phyloP scores from a whole-genome alignment of 1,284 basidiomycete genomes.

The Cryptococcus maquisensis region DNA sequence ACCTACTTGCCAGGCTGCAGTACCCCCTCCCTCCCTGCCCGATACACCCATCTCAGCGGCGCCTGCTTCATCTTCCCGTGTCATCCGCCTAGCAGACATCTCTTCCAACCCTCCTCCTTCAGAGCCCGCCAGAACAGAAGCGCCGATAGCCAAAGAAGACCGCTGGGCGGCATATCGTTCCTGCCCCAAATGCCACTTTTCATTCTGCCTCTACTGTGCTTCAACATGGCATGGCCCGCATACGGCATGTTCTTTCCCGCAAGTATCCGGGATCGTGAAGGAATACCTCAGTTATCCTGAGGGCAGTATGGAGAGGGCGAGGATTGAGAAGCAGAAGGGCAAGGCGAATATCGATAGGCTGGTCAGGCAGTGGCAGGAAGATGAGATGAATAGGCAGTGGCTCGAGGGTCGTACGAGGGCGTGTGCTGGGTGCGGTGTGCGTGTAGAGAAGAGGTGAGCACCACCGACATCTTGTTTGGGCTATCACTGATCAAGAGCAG shows the following conservation, averaged over 20 bases:
- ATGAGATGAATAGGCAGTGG: conserved; percentile 43
- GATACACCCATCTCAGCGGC: background rate
- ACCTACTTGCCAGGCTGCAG: conserved; percentile 44
- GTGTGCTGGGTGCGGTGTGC: conserved; percentile 43
- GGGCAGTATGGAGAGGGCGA: conserved; percentile 20
- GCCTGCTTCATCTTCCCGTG: conserved; percentile 10
- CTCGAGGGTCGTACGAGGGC: conserved; percentile 34
- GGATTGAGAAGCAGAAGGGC: conserved; percentile 35
- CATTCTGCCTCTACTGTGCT: conserved; percentile 42
- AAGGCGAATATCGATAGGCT: conserved; percentile 39
- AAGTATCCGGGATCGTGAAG: conserved; percentile 28
- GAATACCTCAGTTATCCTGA: conserved; percentile 41
- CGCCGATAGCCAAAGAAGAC: conserved; percentile 19
- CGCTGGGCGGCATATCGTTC: conserved; percentile 37
- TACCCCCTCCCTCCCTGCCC: conserved; percentile 27
- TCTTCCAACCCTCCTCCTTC: conserved; percentile 3
- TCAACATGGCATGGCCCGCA: conserved; percentile 45
- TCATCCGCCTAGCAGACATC: conserved; percentile 29
- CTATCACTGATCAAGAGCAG: conserved; percentile 5
- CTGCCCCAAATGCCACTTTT: conserved; percentile 34
- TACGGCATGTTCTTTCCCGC: conserved; percentile 38
- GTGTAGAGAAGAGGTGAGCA: conserved; percentile 41
- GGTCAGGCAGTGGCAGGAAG: conserved; percentile 35
- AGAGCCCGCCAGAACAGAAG: background rate
- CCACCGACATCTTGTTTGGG: background rate